phyloP scores from a whole-genome alignment of 495 filamentous ascomycete species.

The Lasiosphaeris hirsuta region DNA sequence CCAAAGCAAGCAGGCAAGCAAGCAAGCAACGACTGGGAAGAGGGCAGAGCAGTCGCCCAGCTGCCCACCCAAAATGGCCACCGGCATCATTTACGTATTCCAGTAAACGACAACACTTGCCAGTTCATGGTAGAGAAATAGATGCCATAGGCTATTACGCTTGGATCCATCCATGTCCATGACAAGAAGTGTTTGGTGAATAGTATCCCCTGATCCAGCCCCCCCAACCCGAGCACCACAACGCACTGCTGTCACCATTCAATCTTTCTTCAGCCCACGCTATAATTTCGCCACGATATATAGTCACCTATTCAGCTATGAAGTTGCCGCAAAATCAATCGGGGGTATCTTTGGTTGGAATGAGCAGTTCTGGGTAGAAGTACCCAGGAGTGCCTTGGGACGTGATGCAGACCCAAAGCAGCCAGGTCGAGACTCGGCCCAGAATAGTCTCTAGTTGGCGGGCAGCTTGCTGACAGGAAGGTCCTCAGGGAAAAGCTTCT shows the following conservation, averaged over 20 bases:
- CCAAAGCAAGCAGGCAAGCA: not conserved
- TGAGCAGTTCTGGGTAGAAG: too few species aligned
- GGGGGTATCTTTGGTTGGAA: too few species aligned
- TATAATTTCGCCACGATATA: not conserved
- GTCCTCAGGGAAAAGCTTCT: constrained; percentile 65
- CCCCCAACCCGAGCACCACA: not conserved
- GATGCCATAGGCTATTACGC: constrained; percentile 12
- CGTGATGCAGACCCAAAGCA: too few species aligned
- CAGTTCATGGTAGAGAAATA: not conserved
- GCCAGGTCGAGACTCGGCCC: not conserved
- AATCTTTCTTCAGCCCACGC: too few species aligned
- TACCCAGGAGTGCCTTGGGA: too few species aligned
- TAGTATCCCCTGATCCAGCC: not conserved
- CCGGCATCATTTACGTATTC: constrained; percentile 1
- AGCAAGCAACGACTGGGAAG: not conserved
- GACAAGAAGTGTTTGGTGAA: constrained; percentile 1
- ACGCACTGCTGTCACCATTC: too few species aligned
- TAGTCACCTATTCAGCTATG: not conserved
- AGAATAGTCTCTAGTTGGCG: constrained; percentile 20
- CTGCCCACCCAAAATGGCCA: not conserved
- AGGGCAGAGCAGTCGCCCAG: not conserved
- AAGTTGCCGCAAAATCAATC: not conserved
- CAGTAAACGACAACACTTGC: constrained; percentile 9
- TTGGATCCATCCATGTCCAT: constrained; percentile 2
- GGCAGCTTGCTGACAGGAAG: constrained; percentile 70